A percentile compares a stretch with the other conserved stretches of the same genome.
phyloP scores from a whole-genome alignment of 78 protist species.

The Planoprotostelium fungivorum region DNA sequence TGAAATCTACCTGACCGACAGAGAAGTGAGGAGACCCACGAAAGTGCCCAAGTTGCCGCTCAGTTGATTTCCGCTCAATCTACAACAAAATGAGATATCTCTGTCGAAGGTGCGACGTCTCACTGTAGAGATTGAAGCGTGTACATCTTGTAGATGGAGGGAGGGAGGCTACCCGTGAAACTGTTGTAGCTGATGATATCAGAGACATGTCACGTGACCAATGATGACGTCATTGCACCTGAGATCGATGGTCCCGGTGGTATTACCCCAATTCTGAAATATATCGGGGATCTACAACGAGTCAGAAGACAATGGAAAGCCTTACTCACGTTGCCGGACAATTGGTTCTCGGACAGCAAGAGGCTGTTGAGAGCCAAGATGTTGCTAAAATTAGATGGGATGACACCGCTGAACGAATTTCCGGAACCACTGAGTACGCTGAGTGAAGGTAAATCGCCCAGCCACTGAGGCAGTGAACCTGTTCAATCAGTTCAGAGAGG shows the following conservation, averaged over 20 bases:
- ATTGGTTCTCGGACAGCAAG: background rate
- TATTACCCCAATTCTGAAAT: background rate
- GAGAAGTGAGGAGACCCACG: too few species aligned
- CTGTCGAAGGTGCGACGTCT: too few species aligned
- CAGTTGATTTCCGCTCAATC: too few species aligned
- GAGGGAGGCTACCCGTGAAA: too few species aligned
- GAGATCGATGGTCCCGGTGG: background rate
- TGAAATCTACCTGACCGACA: too few species aligned
- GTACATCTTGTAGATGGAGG: too few species aligned
- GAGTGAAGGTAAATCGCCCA: background rate
- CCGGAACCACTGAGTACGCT: background rate
- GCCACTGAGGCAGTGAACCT: background rate
- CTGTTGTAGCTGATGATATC: too few species aligned
- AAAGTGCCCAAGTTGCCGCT: too few species aligned
- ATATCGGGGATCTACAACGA: background rate
- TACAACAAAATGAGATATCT: too few species aligned
- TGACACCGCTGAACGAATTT: background rate
- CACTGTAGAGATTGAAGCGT: too few species aligned
- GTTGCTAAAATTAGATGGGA: background rate
- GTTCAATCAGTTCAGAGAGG: too few species aligned
- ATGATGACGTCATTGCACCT: background rate
- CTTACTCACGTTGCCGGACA: background rate
- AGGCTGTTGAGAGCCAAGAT: background rate
- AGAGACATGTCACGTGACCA: background rate
- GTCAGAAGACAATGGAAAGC: background rate